Percentiles rank a stretch among this genome's conserved stretches.
These are phyloP conservation scores for Eutrema yunnanense DNA, from an alignment of 345 rosid genomes.

Conservation along the genomic window DNA sequence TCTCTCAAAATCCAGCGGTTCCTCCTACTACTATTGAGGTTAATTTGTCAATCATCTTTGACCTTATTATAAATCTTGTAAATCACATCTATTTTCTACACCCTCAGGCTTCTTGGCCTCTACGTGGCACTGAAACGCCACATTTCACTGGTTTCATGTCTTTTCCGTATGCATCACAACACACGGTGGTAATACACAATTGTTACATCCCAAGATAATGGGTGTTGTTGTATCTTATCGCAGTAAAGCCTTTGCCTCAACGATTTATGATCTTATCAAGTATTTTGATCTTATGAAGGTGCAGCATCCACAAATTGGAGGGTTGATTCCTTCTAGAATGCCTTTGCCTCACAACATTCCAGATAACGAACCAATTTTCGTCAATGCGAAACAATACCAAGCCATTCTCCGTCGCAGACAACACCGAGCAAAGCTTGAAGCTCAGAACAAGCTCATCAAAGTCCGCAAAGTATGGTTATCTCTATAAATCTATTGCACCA, in stretches of 20 bases:
- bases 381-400: constrained; percentile 77
- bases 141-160: constrained; percentile 35
- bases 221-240: constrained; percentile 13
- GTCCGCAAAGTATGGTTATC: constrained; percentile 48
- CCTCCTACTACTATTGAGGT: constrained; percentile 35
- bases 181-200: constrained; percentile 43
- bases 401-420: constrained; percentile 81
- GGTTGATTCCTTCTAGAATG: constrained; percentile 46
- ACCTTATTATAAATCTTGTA: not conserved
- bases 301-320: constrained; percentile 36
- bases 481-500: not conserved
- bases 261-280: not conserved
- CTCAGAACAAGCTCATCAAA: constrained; percentile 62
- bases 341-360: constrained; percentile 53
- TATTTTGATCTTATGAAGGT: constrained; percentile 23
- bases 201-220: not conserved
- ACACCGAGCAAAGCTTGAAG: constrained; percentile 78
- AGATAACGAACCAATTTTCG: constrained; percentile 59
- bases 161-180: constrained; percentile 38
- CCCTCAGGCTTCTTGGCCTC: constrained; percentile 39
- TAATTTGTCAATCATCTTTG: not conserved
- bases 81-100: not conserved
- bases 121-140: constrained; percentile 36
- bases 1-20: constrained; percentile 43
- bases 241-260: not conserved